Conservation (phyloP, 768 basidiomycete genomes). For the Cyclocybe cylindracea region DNA sequence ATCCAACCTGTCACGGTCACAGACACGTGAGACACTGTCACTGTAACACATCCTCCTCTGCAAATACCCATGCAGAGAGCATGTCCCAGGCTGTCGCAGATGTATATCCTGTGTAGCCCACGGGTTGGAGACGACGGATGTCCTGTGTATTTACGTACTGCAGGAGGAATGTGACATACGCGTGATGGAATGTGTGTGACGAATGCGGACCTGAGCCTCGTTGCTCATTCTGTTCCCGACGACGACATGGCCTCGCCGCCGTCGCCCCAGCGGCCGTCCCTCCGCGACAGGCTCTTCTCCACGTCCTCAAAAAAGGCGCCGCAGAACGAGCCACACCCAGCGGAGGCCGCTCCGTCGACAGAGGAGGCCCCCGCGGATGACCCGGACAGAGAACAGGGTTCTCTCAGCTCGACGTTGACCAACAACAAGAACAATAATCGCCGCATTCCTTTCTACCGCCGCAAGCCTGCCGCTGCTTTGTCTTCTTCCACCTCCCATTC, state of each 20-base stretch:
- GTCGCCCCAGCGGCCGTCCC: conserved; percentile 25
- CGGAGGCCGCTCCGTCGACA: background rate
- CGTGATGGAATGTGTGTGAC: too few species aligned
- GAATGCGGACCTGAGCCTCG: background rate
- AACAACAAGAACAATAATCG: conserved; percentile 31
- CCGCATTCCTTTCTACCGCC: conserved; percentile 45
- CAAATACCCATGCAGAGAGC: too few species aligned
- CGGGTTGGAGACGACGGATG: too few species aligned
- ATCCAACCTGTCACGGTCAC: conserved; percentile 9
- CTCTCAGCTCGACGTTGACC: conserved; percentile 40
- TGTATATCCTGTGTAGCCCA: too few species aligned
- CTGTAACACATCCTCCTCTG: too few species aligned
- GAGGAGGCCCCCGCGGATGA: conserved; percentile 23
- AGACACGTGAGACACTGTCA: too few species aligned
- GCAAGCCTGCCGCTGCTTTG: conserved; percentile 38
- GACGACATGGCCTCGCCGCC: conserved; percentile 4
- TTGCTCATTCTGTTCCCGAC: background rate
- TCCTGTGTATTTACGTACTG: too few species aligned
- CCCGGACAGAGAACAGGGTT: conserved; percentile 40
- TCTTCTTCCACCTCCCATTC: conserved; percentile 35
- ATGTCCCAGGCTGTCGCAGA: too few species aligned
- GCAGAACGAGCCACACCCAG: background rate
- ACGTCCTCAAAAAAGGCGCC: conserved; percentile 17
- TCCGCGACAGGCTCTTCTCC: conserved; percentile 35
- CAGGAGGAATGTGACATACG: too few species aligned